A percentile compares a stretch with the other conserved stretches of the same genome.
Evolutionary conservation across 2,329 filamentous ascomycete genomes (phyloP).

Genomic region (Fonsecaea monophora): DNA sequence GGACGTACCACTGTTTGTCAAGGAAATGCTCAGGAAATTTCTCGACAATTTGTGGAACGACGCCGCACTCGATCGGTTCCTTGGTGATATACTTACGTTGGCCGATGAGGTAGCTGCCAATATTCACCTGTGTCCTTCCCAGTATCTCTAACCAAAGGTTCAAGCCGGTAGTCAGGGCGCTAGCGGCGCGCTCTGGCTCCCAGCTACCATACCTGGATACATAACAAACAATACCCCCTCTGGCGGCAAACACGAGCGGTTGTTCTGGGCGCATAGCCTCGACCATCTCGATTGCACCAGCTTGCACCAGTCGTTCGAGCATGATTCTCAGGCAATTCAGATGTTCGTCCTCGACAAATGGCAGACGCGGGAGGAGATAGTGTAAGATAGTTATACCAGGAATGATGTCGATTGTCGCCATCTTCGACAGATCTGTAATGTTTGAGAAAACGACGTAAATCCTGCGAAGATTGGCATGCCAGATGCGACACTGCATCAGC

Average conservation of each 20-base stretch:
- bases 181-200: neutral
- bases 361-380: neutral
- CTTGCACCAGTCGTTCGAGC: constrained; percentile 1
- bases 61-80: neutral
- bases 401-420: neutral
- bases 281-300: neutral
- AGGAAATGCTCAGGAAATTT: constrained; percentile 2
- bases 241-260: neutral
- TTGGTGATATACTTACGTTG: neutral
- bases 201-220: neutral
- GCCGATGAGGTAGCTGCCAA: neutral
- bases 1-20: neutral
- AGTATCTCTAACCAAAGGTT: neutral
- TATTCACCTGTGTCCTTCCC: neutral
- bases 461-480: neutral
- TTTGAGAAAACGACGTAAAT: neutral
- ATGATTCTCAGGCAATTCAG: neutral
- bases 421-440: neutral
- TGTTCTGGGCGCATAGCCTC: neutral
- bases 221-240: neutral
- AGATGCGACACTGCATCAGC: neutral
- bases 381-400: neutral
- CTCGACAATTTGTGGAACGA: neutral
- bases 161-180: neutral
- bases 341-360: neutral